These are phyloP conservation scores for Irpex sp. DNA, from an alignment of 1,284 basidiomycete genomes.

Conservation along the genomic window DNA sequence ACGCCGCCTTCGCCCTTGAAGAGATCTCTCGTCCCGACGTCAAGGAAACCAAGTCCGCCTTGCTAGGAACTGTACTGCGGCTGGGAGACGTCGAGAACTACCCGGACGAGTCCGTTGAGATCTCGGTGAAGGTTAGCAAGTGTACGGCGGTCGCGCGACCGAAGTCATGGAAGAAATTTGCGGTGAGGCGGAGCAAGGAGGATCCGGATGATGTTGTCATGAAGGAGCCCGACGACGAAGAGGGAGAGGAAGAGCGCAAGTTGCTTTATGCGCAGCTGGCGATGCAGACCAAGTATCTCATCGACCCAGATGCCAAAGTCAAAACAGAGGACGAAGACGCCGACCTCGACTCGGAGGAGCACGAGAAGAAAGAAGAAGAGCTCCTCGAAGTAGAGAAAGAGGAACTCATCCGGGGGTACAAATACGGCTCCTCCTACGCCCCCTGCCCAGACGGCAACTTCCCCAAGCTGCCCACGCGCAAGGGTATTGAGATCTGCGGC, in stretches of 20 bases:
- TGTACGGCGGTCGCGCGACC: conserved; percentile 74
- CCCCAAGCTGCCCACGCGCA: conserved; percentile 63
- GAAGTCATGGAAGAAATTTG: conserved; percentile 82
- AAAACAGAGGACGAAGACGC: conserved; percentile 21
- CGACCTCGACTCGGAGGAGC: conserved; percentile 10
- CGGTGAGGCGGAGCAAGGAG: conserved; percentile 30
- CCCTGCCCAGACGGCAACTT: conserved; percentile 84
- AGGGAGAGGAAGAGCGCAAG: conserved; percentile 27
- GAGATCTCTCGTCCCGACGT: conserved; percentile 69
- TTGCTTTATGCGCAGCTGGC: conserved; percentile 49
- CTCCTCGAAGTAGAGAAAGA: conserved; percentile 51
- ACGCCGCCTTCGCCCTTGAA: conserved; percentile 66
- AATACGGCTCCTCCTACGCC: conserved; percentile 88
- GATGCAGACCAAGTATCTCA: conserved; percentile 55
- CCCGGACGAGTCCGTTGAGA: conserved; percentile 68
- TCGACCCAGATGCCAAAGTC: conserved; percentile 35
- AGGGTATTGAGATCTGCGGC: conserved; percentile 85
- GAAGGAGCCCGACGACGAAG: conserved; percentile 27
- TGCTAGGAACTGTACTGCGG: conserved; percentile 61
- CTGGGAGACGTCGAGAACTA: conserved; percentile 71
- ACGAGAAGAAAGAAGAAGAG: conserved; percentile 25
- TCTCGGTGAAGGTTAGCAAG: conserved; percentile 80
- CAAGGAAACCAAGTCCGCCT: conserved; percentile 63
- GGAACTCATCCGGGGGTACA: conserved; percentile 79
- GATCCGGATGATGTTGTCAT: conserved; percentile 25